Evolutionary conservation across 139 green algal species (phyloP), one percentile per base, ranked within the genome.

Genomic region (Micromonas pusilla): DNA sequence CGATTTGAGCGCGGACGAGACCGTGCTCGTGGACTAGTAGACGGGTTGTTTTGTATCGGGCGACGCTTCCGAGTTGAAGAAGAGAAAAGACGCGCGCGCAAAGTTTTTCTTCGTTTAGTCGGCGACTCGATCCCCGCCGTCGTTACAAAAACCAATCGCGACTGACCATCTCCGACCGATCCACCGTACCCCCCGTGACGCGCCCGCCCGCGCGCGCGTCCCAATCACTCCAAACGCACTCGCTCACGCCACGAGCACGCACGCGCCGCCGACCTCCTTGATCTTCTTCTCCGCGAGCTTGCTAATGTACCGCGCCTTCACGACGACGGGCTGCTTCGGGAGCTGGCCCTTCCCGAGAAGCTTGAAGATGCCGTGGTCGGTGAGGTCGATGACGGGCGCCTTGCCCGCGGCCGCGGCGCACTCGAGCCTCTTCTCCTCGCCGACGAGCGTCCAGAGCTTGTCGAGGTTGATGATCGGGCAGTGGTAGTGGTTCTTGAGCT

Each of bases 241-340:
- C n/a, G 34, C 52, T 85, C 85, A 97, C 9, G 91, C 91, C 31
- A 86, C 91, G 53, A 97, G 86, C 13, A 91, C 67, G 79, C 86
- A 89, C 34, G 90, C 93, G 37, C 95, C 94, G 73, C 96, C 93
- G 30, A 88, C 96, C 76, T 91, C 94, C 89, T 97, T 97, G 86
- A 99, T 98, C 89, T 97, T 98, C 82, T 91, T 89, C 91, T 99
- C 93, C 65, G 96, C 96, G 75, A 97, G 86, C 86, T 97, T 96
- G 82, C 82, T 92, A 80, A 99, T 89, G 83, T 98, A 98, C 90
- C 97, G 98, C 84, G 93, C 92, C 84, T 93, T 94, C 36, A 99
- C 94, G 13, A 99, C 87, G 72, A 99, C 81, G 4, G 96, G 94
- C 89, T 97, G 92, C 71, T 87, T 53, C 25, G 94, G 96, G 77